Evolutionary conservation across 1,284 basidiomycete species (phyloP).

Genomic region (Malassezia pachydermatis): DNA sequence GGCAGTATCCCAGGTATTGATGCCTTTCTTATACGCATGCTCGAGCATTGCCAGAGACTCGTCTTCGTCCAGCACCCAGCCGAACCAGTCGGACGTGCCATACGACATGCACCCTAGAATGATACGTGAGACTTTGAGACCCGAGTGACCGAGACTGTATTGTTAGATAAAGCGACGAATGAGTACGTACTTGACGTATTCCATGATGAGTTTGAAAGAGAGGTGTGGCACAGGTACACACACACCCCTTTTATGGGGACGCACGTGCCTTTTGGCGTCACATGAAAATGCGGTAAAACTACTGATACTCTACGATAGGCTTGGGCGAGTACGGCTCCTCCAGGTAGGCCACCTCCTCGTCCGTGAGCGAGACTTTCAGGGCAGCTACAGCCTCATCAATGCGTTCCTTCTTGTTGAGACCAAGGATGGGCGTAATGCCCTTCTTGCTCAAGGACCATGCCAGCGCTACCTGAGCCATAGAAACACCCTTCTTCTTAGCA

Average conservation of each 20-base stretch:
- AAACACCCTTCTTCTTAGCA: slow-evolving; percentile 46
- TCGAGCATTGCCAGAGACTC: slow-evolving; percentile 35
- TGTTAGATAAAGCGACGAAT: background rate
- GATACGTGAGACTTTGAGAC: slow-evolving; percentile 49
- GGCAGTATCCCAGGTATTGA: slow-evolving; percentile 61
- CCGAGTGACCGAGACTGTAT: slow-evolving; percentile 10
- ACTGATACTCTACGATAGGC: slow-evolving; percentile 1
- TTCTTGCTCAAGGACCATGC: slow-evolving; percentile 44
- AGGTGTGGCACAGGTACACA: slow-evolving; percentile 4
- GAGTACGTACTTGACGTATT: slow-evolving; percentile 10
- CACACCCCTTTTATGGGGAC: background rate
- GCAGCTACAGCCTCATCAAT: slow-evolving; percentile 13
- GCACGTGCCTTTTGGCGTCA: too few species aligned
- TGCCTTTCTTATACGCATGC: slow-evolving; percentile 50
- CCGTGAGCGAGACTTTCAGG: slow-evolving; percentile 1
- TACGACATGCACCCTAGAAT: slow-evolving; percentile 54
- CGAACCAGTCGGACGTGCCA: slow-evolving; percentile 49
- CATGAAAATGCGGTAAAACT: background rate
- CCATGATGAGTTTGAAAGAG: slow-evolving; percentile 5
- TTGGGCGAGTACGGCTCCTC: slow-evolving; percentile 13
- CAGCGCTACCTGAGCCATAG: slow-evolving; percentile 50
- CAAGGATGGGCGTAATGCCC: slow-evolving; percentile 7
- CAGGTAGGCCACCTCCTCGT: slow-evolving; percentile 8
- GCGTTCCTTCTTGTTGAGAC: slow-evolving; percentile 9
- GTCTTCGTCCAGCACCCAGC: slow-evolving; percentile 57